phyloP scores from a whole-genome alignment of 2,329 filamentous ascomycete genomes.

The Epichloe brachyelytri region DNA sequence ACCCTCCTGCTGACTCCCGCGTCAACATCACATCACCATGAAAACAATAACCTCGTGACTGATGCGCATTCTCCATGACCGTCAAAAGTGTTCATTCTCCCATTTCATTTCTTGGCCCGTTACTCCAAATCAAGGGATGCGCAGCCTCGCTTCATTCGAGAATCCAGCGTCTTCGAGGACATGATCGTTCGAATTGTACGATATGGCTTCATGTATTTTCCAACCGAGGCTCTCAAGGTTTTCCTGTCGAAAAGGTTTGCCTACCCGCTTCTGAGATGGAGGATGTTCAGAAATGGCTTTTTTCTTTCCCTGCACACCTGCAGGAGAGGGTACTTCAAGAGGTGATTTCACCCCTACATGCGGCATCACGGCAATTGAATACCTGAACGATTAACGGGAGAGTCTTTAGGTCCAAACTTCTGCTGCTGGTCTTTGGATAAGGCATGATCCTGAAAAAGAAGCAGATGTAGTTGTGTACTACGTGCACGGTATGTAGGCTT shows the following conservation, averaged over 20 bases:
- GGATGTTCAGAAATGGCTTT: constrained; percentile 61
- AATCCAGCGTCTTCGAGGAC: constrained; percentile 63
- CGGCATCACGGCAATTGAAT: background rate
- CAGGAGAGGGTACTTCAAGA: constrained; percentile 28
- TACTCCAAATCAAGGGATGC: constrained; percentile 9
- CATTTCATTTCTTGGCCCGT: constrained; percentile 4
- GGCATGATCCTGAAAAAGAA: constrained; percentile 41
- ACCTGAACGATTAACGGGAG: background rate
- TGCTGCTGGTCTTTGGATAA: constrained; percentile 57
- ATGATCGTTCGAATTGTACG: constrained; percentile 64
- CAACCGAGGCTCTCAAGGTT: constrained; percentile 53
- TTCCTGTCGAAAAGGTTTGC: constrained; percentile 69
- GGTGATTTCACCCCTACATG: constrained; percentile 10
- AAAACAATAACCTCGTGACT: background rate
- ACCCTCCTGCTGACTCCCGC: background rate
- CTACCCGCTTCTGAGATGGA: constrained; percentile 61
- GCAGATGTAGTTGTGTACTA: constrained; percentile 77
- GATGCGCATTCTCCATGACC: background rate
- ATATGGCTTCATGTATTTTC: constrained; percentile 63
- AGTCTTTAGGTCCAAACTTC: constrained; percentile 22
- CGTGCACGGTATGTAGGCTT: constrained; percentile 46
- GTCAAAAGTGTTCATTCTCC: constrained; percentile 3
- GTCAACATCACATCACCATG: no score
- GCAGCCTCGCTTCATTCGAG: constrained; percentile 49
- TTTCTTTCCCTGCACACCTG: constrained; percentile 51